These are phyloP conservation scores for Lumnitzera racemosa DNA, from an alignment of 345 rosid genomes.

Conservation along the genomic window DNA sequence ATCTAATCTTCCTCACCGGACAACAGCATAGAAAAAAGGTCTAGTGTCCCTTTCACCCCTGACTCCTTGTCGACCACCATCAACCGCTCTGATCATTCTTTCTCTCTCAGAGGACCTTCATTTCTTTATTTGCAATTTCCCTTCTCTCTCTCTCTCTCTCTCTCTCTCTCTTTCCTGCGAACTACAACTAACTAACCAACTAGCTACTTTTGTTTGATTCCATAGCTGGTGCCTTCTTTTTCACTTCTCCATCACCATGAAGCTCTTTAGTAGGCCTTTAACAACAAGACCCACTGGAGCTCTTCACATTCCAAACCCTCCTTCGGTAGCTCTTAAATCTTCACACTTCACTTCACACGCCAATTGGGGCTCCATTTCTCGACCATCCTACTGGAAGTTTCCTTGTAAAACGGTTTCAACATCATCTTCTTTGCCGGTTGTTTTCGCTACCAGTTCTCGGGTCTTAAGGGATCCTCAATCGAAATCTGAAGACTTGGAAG, in stretches of 20 bases:
- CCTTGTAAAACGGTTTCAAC: background rate
- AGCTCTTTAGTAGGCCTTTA: conserved; percentile 5
- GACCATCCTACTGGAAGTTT: conserved; percentile 4
- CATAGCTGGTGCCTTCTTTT: background rate
- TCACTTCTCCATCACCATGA: background rate
- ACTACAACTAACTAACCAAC: too few species aligned
- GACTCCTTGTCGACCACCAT: too few species aligned
- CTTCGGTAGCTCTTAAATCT: too few species aligned
- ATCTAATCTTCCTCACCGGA: too few species aligned
- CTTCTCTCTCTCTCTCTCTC: background rate
- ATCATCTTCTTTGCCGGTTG: conserved; percentile 20
- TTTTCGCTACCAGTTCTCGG: conserved; percentile 8
- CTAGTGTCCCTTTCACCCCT: too few species aligned
- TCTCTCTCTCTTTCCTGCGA: background rate
- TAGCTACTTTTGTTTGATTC: background rate
- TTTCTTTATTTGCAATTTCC: background rate
- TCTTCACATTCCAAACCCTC: too few species aligned
- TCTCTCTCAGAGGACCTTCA: too few species aligned
- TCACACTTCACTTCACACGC: background rate
- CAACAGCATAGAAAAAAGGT: too few species aligned
- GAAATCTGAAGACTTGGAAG: conserved; percentile 40
- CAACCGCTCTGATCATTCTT: too few species aligned
- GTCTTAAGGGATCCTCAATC: conserved; percentile 9
- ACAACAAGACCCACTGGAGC: background rate
- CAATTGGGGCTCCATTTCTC: background rate